Evolutionary conservation across 2,329 filamentous ascomycete species (phyloP), one percentile per base, ranked within the genome.

Genomic region (Aspergillus oerlinghausenensis): DNA sequence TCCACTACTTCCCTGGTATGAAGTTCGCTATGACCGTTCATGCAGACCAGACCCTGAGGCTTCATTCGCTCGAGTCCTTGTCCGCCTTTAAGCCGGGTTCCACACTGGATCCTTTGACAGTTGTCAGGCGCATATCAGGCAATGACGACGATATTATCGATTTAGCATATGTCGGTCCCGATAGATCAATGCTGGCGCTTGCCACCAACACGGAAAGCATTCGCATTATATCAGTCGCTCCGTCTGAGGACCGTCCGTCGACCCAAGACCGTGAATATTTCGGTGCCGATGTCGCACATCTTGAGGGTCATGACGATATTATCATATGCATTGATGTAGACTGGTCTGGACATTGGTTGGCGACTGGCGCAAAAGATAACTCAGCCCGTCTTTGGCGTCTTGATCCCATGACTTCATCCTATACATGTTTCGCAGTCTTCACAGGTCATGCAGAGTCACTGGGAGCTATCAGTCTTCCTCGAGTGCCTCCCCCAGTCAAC

Each of bases 101-200:
- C 70, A 66, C 78, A 74, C 69, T 89, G 76, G 72, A 77, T n/a
- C 76, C 83, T n/a, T 72, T 88, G 25, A 79, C 82, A 9, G 67
- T 87, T 0, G 82, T 89, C 48, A 85, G 89, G 63, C 85, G 91
- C 48, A 95, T 99, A 63, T 96, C 93, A 4, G 95, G 94, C 53
- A 97, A 94, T 6, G 92, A 97, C 72, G 95, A 99, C 71, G 94
- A 99, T 72, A 92, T 99, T 52, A 97, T 99, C 64, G 95, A 99
- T 70, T 78, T 99, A 35, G 89, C 88, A 29, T 97, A 94, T 67
- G 80, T 97, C 54, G 85, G 94, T 1, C 84, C 87, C 0, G 88
- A 96, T 65, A 85, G 84, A 56, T 93, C 90, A 2, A 77, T 95
- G 52, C 81, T 99, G 60, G 95, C 94, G 5, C 79, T 99, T 26